Evolutionary conservation across 768 basidiomycete species (phyloP), one percentile per base, ranked within the genome.

Genomic region (Exsudoporus frostii): DNA sequence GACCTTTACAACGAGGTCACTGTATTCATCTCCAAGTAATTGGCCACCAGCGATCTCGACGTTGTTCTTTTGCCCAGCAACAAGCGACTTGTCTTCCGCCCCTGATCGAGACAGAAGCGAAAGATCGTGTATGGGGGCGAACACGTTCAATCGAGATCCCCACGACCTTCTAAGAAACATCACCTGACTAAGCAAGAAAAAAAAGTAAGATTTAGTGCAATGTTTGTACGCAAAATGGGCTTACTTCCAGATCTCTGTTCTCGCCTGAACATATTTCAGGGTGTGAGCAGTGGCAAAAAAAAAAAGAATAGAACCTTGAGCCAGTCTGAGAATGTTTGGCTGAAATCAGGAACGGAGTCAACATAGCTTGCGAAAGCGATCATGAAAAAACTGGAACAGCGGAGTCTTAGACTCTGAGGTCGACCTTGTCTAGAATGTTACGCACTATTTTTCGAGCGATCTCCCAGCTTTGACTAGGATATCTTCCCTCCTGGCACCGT

Each of bases 171-270:
- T 82, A 48, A 98, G 76, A 66, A 91, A 92, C 61, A 78, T 82
- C 59, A 96, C 85, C 76, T 97, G 95, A 63, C 93, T 92, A 24
- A 32, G 34, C 7, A 33, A 40, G 15, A 38, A 49, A 45, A 32
- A 48, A 34, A 29, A 51, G 33, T 48, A 37, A 39, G 36, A 54
- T 32, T 17, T 11, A 14, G 13, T 39, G 27, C 5, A 22, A 32
- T 39, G 30, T 19, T 20, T 9, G 30, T 30, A 20, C 54, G 30
- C 54, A 22, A 44, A 34, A 51, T 30, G 34, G 5, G 69, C 89
- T 68, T 65, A 92, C 93, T 91, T 97, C 85, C 88, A 92, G 17
- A 99, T 92, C 66, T 98, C 97, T 3, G 89, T 85, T 39, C 96
- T 80, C 2, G 83, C 73, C 84, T 89, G 30, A 33, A 47, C 1